These are phyloP conservation scores for Lachnellula suecica DNA, from an alignment of 2,329 filamentous ascomycete genomes.

Conservation along the genomic window DNA sequence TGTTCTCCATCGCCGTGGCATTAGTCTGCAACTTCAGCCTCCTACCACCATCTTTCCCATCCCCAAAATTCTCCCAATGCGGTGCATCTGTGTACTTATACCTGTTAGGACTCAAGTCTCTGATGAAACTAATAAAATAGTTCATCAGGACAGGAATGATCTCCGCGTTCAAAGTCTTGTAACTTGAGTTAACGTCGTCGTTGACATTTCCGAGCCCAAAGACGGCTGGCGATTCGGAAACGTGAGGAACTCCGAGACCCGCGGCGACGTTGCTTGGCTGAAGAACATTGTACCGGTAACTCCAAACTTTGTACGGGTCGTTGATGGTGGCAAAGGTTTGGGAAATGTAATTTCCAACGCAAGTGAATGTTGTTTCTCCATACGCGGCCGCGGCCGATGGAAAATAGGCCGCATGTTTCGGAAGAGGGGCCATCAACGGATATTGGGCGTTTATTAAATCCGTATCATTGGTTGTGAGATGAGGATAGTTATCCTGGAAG, in stretches of 20 bases:
- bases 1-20: slow-evolving; percentile 28
- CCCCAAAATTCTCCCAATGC: slow-evolving; percentile 27
- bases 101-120: slow-evolving; percentile 39
- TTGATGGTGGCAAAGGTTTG: slow-evolving; percentile 27
- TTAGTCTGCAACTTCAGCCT: slow-evolving; percentile 28
- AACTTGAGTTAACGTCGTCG: slow-evolving; percentile 32
- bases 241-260: slow-evolving; percentile 38
- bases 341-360: slow-evolving; percentile 43
- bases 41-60: slow-evolving; percentile 17
- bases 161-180: slow-evolving; percentile 31
- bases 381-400: slow-evolving; percentile 39
- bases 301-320: slow-evolving; percentile 40
- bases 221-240: slow-evolving; percentile 36
- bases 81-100: slow-evolving; percentile 30
- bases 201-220: slow-evolving; percentile 36
- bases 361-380: slow-evolving; percentile 50
- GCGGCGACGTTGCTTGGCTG: slow-evolving; percentile 35
- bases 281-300: slow-evolving; percentile 48
- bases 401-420: slow-evolving; percentile 36
- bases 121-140: slow-evolving; percentile 46
- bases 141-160: slow-evolving; percentile 37
- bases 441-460: slow-evolving; percentile 33
- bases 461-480: slow-evolving; percentile 29
- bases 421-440: slow-evolving; percentile 29
- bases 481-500: slow-evolving; percentile 39